Evolutionary conservation across 345 rosid genomes (phyloP), one percentile per base, ranked within the genome.

Genomic region (Linum lewisii): DNA sequence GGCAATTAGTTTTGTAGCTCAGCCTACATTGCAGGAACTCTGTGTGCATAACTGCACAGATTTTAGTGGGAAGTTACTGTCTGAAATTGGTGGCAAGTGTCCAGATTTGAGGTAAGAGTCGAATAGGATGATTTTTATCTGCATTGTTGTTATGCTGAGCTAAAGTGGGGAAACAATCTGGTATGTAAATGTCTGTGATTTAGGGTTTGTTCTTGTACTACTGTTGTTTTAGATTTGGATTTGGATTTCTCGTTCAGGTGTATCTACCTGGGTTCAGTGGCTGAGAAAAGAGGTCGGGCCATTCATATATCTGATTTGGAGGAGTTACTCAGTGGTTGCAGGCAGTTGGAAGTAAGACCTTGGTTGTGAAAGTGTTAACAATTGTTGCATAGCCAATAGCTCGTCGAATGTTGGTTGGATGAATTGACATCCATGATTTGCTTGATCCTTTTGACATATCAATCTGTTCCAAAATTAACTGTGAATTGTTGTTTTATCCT

Each of bases 181-280:
- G 22, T 16, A 7, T 21, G 26, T 6, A 64, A n/a, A n/a, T n/a
- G 22, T 34, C 9, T 23, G n/a, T 44, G 49, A 21, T 26, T 5
- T 9, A 24, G 20, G 47, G 36, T 29, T 45, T 26, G 47, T 23
- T 18, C 32, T 50, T 37, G 16, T 57, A 23, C 1, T 11, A 42
- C 3, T n/a, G 51, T 36, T 11, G 58, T 50, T 62, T 57, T 59
- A 44, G 57, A 54, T 74, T 66, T 53, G 25, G 24, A 47, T 75
- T 61, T 11, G 64, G 7, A 13, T 51, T 52, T 66, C 53, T 49
- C 65, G 19, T 69, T 67, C 74, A 91, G 86, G 82, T 77, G 77
- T 29, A 78, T 92, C 51, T 81, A 73, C 81, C 73, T 92, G 81
- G 95, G 90, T 63, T 86, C 98, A 3, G 88, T 86, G 44, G 92